phyloP scores from a whole-genome alignment of 306 rosid species.

The Castanea crenata region DNA sequence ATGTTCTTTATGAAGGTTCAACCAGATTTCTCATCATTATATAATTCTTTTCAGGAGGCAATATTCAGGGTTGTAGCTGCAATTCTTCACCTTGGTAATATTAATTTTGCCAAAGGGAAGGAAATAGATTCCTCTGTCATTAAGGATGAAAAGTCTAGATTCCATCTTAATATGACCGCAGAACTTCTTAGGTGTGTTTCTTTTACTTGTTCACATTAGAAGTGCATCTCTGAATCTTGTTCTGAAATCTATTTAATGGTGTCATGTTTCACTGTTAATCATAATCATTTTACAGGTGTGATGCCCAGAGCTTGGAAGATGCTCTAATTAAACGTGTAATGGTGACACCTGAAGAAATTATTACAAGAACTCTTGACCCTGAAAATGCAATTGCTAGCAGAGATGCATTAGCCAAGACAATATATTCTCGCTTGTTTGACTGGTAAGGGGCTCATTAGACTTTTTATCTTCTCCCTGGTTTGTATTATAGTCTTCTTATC shows the following conservation, averaged over 20 bases:
- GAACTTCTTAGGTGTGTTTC: slow-evolving; percentile 73
- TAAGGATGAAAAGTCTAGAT: slow-evolving; percentile 88
- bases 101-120: slow-evolving; percentile 90
- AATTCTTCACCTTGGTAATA: slow-evolving; percentile 88
- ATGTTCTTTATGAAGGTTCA: too few relatives aligned
- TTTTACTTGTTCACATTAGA: not conserved
- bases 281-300: slow-evolving; percentile 48
- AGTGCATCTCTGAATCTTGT: not conserved
- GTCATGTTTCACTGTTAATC: not conserved
- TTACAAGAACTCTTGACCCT: slow-evolving; percentile 98
- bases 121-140: slow-evolving; percentile 92
- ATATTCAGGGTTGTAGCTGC: slow-evolving; percentile 95
- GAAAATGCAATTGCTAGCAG: slow-evolving; percentile 85
- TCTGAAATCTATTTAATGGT: not conserved
- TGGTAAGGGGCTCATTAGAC: slow-evolving; percentile 52
- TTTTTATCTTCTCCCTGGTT: too few relatives aligned
- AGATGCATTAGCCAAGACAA: slow-evolving; percentile 95
- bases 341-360: slow-evolving; percentile 98
- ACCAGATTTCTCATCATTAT: slow-evolving; percentile 1
- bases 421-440: slow-evolving; percentile 92
- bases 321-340: slow-evolving; percentile 94
- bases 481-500: slow-evolving; percentile 4
- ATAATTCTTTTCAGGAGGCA: slow-evolving; percentile 66
- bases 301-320: slow-evolving; percentile 94
- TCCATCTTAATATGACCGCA: slow-evolving; percentile 83